A percentile compares a stretch with the other conserved stretches of the same genome.
These are phyloP conservation scores for Podospora pseudopauciseta DNA, from an alignment of 495 filamentous ascomycete genomes.

Conservation along the genomic window DNA sequence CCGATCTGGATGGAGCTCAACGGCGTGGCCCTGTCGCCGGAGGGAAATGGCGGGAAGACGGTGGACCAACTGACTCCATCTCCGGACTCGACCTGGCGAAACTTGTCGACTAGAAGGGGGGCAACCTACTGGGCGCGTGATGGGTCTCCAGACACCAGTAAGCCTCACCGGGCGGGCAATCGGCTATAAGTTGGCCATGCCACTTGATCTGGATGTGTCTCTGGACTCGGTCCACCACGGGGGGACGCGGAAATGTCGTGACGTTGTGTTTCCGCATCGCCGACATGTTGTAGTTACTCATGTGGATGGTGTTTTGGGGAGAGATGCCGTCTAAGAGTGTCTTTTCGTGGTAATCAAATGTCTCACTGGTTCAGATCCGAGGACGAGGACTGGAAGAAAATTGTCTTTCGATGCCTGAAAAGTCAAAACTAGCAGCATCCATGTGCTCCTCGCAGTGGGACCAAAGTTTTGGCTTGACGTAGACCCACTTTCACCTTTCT, in stretches of 20 bases:
- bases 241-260: constrained; percentile 56
- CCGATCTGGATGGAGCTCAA: background rate
- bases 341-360: background rate
- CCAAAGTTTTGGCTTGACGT: constrained; percentile 20
- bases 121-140: constrained; percentile 50
- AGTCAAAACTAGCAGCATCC: constrained; percentile 20
- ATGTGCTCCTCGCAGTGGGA: constrained; percentile 12
- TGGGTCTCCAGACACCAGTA: constrained; percentile 60
- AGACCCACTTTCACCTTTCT: constrained; percentile 14
- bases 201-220: constrained; percentile 53
- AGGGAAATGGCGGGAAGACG: constrained; percentile 1
- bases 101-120: constrained; percentile 1
- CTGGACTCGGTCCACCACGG: constrained; percentile 47
- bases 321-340: background rate
- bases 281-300: constrained; percentile 32
- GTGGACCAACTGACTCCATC: background rate
- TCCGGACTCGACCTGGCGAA: background rate
- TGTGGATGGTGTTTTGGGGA: constrained; percentile 1
- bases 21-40: constrained; percentile 7
- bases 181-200: constrained; percentile 49
- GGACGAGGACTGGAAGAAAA: constrained; percentile 12
- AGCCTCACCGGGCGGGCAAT: constrained; percentile 47
- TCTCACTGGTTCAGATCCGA: background rate
- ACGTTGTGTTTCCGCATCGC: constrained; percentile 51
- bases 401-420: constrained; percentile 22